phyloP scores from a whole-genome alignment of 306 rosid genomes.

The Sophora flavescens region DNA sequence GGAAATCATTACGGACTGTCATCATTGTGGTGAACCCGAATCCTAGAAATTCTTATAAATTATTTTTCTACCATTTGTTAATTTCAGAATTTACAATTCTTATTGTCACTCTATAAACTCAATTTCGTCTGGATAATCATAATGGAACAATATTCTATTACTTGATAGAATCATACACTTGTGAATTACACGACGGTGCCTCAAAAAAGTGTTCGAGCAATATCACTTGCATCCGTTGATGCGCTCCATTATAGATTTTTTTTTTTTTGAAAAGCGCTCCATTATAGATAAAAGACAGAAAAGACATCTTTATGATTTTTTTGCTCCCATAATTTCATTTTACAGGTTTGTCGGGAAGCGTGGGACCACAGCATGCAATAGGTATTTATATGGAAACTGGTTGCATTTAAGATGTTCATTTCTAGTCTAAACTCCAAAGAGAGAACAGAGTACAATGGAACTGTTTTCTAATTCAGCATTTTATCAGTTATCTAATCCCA shows the following conservation, averaged over 20 bases:
- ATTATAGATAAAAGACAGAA: background rate
- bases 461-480: background rate
- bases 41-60: no score
- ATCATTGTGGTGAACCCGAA: no score
- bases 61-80: no score
- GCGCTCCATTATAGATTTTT: background rate
- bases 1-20: no score
- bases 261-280: no score
- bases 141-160: no score
- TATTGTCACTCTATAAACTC: no score
- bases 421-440: background rate
- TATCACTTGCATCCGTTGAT: background rate
- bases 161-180: no score
- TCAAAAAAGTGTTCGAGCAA: background rate
- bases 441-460: background rate
- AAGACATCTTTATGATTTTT: background rate
- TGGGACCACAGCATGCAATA: constrained; percentile 7
- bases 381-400: background rate
- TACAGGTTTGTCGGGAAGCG: background rate
- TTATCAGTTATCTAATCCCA: background rate
- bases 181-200: no score
- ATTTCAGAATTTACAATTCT: no score
- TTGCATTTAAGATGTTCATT: constrained; percentile 5
- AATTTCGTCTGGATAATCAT: no score
- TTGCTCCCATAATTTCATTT: background rate